Conservation (phyloP, 2,329 filamentous ascomycete genomes). For the Trichophyton rubrum region DNA sequence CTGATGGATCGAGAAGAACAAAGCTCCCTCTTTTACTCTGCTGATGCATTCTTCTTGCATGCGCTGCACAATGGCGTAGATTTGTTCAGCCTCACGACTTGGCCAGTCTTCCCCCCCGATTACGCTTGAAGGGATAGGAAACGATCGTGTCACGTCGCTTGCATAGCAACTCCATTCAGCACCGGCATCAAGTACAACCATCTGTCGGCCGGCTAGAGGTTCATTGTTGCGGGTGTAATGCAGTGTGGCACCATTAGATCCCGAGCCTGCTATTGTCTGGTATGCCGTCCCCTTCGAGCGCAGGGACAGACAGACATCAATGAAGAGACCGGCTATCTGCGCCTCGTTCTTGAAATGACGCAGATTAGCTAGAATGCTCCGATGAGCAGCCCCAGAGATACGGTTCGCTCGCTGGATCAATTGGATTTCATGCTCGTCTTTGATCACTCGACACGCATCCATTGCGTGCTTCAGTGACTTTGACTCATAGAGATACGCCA, state of each 20-base stretch:
- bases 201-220: conserved; percentile 56
- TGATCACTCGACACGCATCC: conserved; percentile 55
- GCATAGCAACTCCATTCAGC: conserved; percentile 63
- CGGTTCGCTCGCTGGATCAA: conserved; percentile 60
- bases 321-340: conserved; percentile 69
- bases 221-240: conserved; percentile 77
- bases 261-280: conserved; percentile 70
- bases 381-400: conserved; percentile 56
- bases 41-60: conserved; percentile 76
- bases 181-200: conserved; percentile 75
- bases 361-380: conserved; percentile 48
- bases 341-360: conserved; percentile 59
- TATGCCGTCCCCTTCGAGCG: conserved; percentile 78
- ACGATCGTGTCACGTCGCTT: conserved; percentile 67
- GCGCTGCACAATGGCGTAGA: conserved; percentile 70
- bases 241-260: conserved; percentile 67
- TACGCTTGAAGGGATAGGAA: conserved; percentile 49
- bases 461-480: conserved; percentile 40
- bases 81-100: conserved; percentile 54
- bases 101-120: conserved; percentile 35
- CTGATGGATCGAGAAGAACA: conserved; percentile 72
- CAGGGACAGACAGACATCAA: conserved; percentile 61
- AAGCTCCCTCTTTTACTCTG: conserved; percentile 57
- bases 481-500: conserved; percentile 15
- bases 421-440: conserved; percentile 62